A percentile compares a stretch with the other conserved stretches of the same genome.
These are phyloP conservation scores for Elaeis guineensis DNA, from an alignment of 176 grass and related monocot genomes.

Conservation along the genomic window DNA sequence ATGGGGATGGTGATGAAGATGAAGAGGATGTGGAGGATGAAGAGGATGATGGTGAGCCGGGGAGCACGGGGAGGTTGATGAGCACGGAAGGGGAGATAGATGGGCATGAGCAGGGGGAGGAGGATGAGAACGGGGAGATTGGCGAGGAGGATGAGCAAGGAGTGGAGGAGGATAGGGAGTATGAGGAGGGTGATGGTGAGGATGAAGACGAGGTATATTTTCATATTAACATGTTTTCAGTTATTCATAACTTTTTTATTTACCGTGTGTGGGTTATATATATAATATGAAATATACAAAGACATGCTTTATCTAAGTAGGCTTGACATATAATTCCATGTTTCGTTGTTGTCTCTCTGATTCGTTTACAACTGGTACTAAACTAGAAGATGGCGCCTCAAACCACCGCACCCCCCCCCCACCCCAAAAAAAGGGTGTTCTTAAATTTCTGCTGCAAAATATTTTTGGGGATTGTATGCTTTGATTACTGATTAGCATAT, in stretches of 20 bases:
- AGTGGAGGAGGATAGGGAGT: slow-evolving; percentile 44
- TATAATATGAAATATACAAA: no score
- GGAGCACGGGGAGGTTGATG: slow-evolving; percentile 40
- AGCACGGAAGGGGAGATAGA: slow-evolving; percentile 58
- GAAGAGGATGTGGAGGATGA: slow-evolving; percentile 54
- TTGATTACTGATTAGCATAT: no score
- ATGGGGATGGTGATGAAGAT: slow-evolving; percentile 37
- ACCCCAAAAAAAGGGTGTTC: no score
- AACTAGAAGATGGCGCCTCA: no score
- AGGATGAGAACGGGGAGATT: slow-evolving; percentile 80
- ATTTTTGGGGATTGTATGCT: no score
- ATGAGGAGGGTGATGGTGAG: slow-evolving; percentile 49
- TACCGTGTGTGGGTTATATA: no score
- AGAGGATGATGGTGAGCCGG: slow-evolving; percentile 41
- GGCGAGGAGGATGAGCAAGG: slow-evolving; percentile 63
- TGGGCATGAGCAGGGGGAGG: slow-evolving; percentile 90
- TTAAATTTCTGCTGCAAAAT: no score
- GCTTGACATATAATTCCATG: no score
- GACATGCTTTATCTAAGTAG: no score
- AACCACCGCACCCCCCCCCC: no score
- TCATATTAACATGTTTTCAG: not conserved
- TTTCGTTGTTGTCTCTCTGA: no score
- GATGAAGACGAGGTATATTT: slow-evolving; percentile 87
- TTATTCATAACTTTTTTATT: slow-evolving; percentile 5
- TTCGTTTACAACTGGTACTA: no score